These are phyloP conservation scores for Wickerhamiella vanderwaltii DNA, from an alignment of 805 yeast genomes.

Conservation along the genomic window DNA sequence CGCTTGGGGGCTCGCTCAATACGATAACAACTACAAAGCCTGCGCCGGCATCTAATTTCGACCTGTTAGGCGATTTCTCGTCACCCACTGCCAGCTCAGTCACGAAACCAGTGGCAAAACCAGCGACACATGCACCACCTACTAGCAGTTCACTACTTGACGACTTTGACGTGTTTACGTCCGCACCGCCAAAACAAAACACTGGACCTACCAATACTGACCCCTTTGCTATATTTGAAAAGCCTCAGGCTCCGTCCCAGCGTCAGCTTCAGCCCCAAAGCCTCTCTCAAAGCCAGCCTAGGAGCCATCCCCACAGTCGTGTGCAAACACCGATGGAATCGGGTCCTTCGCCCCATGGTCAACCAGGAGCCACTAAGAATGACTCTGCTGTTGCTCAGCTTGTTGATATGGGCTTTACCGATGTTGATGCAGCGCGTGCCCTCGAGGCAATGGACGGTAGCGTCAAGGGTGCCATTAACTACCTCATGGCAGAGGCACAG, in stretches of 20 bases:
- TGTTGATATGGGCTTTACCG: constrained; percentile 67
- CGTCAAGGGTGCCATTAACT: constrained; percentile 53
- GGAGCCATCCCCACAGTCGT: neutral
- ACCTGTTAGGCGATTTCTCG: constrained; percentile 4
- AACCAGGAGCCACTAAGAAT: too few relatives aligned
- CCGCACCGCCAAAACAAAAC: constrained; percentile 10
- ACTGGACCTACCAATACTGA: constrained; percentile 8
- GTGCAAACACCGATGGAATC: too few relatives aligned
- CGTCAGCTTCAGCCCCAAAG: constrained; percentile 10
- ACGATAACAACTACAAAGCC: neutral
- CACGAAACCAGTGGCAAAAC: neutral
- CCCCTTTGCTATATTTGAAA: constrained; percentile 21
- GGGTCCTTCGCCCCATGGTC: constrained; percentile 7
- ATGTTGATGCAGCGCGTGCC: constrained; percentile 49
- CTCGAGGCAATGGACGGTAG: constrained; percentile 43
- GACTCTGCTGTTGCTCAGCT: constrained; percentile 46
- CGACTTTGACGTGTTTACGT: constrained; percentile 14
- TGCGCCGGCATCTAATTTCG: constrained; percentile 1
- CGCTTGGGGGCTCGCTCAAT: neutral
- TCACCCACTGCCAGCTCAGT: neutral
- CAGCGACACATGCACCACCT: too few relatives aligned
- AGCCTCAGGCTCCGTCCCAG: neutral
- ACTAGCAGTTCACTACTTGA: constrained; percentile 6
- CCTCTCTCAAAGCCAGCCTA: constrained; percentile 10
- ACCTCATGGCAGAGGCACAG: constrained; percentile 50